Evolutionary conservation across 2,329 filamentous ascomycete species (phyloP).

Genomic region (Pyrenophora tritici-repentis): DNA sequence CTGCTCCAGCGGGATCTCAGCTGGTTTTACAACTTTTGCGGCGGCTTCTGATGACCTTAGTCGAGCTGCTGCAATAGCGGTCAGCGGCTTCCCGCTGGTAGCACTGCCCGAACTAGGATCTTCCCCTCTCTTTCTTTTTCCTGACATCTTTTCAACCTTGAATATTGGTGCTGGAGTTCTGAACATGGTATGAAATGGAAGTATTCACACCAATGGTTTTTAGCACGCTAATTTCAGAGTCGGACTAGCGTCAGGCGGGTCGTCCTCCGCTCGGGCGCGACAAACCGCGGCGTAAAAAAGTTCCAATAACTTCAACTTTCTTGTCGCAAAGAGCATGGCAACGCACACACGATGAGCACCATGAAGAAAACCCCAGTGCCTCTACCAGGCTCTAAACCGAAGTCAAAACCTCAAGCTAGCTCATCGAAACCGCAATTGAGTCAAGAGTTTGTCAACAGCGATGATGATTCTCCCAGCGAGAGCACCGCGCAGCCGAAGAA

Average conservation of each 20-base stretch:
- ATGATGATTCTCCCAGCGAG: conserved; percentile 39
- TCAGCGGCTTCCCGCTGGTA: conserved; percentile 30
- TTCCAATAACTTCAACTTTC: conserved; percentile 24
- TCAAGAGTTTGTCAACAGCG: conserved; percentile 43
- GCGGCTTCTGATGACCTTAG: conserved; percentile 31
- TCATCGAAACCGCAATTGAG: conserved; percentile 38
- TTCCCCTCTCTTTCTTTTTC: conserved; percentile 37
- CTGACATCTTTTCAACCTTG: conserved; percentile 36
- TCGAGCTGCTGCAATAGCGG: conserved; percentile 43
- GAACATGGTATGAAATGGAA: neutral
- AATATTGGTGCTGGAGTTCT: conserved; percentile 9
- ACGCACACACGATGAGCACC: conserved; percentile 38
- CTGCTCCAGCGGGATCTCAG: conserved; percentile 17
- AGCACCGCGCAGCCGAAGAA: conserved; percentile 19
- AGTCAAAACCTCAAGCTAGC: conserved; percentile 25
- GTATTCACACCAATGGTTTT: conserved; percentile 10
- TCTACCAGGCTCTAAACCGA: conserved; percentile 37
- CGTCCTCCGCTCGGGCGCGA: conserved; percentile 17
- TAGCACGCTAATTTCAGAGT: conserved; percentile 4
- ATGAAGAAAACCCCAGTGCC: conserved; percentile 43
- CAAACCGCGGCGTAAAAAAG: conserved; percentile 35
- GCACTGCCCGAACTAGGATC: neutral
- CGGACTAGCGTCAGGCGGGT: conserved; percentile 10
- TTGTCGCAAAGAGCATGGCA: conserved; percentile 18
- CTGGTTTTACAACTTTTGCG: conserved; percentile 11